phyloP scores from a whole-genome alignment of 495 filamentous ascomycete genomes.

The Chaetomium tenue region DNA sequence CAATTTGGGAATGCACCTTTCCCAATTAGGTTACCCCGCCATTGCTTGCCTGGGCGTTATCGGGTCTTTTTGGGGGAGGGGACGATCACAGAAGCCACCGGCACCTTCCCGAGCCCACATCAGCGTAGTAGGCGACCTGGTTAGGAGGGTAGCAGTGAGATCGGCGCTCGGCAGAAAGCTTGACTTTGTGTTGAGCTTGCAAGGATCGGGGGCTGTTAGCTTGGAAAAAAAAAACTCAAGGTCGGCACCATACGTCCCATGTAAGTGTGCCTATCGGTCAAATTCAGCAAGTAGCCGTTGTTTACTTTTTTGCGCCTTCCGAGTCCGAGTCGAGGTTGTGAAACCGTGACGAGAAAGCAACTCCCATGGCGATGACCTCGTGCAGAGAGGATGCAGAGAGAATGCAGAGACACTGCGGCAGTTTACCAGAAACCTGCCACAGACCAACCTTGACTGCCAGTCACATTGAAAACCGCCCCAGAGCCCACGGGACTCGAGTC shows the following conservation, averaged over 20 bases:
- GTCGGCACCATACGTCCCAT: background rate
- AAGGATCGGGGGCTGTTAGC: background rate
- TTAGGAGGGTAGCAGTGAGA: background rate
- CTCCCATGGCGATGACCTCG: background rate
- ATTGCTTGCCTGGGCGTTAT: background rate
- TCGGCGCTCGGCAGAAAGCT: slow-evolving; percentile 8
- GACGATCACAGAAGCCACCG: background rate
- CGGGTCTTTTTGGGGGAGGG: background rate
- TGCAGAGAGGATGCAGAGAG: background rate
- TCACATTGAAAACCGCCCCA: background rate
- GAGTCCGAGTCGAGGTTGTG: slow-evolving; percentile 5
- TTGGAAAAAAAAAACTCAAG: background rate
- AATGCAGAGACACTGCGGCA: background rate
- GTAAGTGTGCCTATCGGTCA: background rate
- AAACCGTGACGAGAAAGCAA: slow-evolving; percentile 8
- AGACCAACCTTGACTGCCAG: slow-evolving; percentile 1
- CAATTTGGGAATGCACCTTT: background rate
- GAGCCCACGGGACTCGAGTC: slow-evolving; percentile 3
- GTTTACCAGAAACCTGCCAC: background rate
- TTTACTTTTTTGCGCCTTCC: background rate
- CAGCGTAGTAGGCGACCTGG: background rate
- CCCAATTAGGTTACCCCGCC: background rate
- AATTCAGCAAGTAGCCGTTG: background rate
- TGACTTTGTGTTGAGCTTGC: background rate
- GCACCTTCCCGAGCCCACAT: background rate